Evolutionary conservation across 805 yeast genomes (phyloP), one percentile per base, ranked within the genome.

Genomic region (Candida ascalaphidarum): DNA sequence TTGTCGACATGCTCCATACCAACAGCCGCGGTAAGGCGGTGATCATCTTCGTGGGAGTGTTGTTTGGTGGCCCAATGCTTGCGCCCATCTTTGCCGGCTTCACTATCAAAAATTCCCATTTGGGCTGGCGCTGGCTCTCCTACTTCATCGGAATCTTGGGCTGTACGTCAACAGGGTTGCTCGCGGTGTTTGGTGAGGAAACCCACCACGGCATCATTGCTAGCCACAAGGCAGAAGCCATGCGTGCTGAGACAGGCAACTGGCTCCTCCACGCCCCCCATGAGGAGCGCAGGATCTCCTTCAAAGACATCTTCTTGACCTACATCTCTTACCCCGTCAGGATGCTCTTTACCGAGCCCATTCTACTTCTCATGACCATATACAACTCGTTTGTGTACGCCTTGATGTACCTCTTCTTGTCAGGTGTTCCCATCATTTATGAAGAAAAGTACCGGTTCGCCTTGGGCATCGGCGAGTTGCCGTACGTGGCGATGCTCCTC

Each of bases 111-210:
- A 68, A 74, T 31, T 44, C 57, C 8, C 60, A 67, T 31, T 58
- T 85, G 23, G 83, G 85, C 11, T 83, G 94, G 94, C 65, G 95
- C 47, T 84, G 94, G 94, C 69, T 82, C 9, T 68, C 65, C 37
- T 84, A 82, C 50, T 57, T 83, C 32, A 66, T 77, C 2, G 89
- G 82, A 36, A 74, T 81, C 31, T 51, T 79, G 49, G 68, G 69
- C 12, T 55, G 64, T 3, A 50, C 68, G 4, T 60, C 70, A 9
- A 40, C 61, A 1, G 44, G 66, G 1, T 33, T 57, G 10, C 48
- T 63, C 12, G 32, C 61, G 0, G 40, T 80, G n/a, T 61, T 73
- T 32, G 59, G 59, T 34, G 68, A 65, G 29, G 95, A 83, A 55
- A 74, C 85, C 1, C 85, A 81, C 46, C 81, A 77, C 39, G 84